phyloP scores from a whole-genome alignment of 768 basidiomycete genomes.

The Phanerochaete sordida region DNA sequence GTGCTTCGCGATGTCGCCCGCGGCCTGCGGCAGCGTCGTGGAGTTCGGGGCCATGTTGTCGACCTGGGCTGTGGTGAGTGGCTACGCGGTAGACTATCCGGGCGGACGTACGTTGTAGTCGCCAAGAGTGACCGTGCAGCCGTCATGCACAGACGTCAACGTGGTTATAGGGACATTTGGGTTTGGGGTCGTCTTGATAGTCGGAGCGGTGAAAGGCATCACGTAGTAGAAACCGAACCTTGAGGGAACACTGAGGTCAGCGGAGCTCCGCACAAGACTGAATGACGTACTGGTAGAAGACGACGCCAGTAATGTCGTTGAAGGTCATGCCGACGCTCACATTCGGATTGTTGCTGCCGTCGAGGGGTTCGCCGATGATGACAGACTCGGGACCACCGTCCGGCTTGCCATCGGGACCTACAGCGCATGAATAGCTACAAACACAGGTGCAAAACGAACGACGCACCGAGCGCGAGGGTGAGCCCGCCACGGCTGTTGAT shows the following conservation, averaged over 20 bases:
- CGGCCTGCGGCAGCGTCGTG: slow-evolving; percentile 29
- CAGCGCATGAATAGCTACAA: not conserved
- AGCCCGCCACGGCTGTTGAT: slow-evolving; percentile 55
- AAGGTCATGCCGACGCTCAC: slow-evolving; percentile 47
- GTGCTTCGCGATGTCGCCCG: slow-evolving; percentile 48
- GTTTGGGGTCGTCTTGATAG: slow-evolving; percentile 39
- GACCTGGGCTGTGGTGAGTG: slow-evolving; percentile 11
- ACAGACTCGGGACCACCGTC: slow-evolving; percentile 57
- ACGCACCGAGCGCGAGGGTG: slow-evolving; percentile 45
- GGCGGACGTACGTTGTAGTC: slow-evolving; percentile 50
- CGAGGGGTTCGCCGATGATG: slow-evolving; percentile 50
- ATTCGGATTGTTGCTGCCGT: slow-evolving; percentile 48
- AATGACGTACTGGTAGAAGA: slow-evolving; percentile 49
- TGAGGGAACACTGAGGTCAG: not conserved
- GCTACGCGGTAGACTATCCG: not conserved
- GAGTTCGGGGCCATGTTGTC: slow-evolving; percentile 21
- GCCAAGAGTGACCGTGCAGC: slow-evolving; percentile 49
- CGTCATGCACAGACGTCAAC: slow-evolving; percentile 27
- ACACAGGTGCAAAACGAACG: not conserved
- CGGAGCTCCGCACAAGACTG: too few species aligned
- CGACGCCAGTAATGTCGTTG: slow-evolving; percentile 51
- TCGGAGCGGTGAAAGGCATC: slow-evolving; percentile 52
- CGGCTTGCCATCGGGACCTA: slow-evolving; percentile 49
- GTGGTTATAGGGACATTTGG: slow-evolving; percentile 37
- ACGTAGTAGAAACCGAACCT: slow-evolving; percentile 51